These are phyloP conservation scores for Asterella californica DNA, from an alignment of 225 moss, liverwort and hornwort species.

Conservation along the genomic window DNA sequence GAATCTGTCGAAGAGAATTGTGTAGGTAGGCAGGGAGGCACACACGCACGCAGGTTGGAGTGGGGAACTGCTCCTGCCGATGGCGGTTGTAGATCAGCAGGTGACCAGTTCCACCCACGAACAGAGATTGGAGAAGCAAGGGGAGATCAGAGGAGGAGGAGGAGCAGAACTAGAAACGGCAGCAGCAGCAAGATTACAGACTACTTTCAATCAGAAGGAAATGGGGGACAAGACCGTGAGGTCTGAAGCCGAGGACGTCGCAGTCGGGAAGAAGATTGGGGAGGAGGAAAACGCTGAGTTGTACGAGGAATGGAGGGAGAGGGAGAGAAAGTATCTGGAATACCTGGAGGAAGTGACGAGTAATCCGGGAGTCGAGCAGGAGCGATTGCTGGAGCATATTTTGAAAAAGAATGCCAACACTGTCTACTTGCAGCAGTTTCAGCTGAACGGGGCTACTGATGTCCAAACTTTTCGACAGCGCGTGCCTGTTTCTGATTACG, in stretches of 20 bases:
- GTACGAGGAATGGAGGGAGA: slow-evolving; percentile 30
- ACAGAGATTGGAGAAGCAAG: slow-evolving; percentile 7
- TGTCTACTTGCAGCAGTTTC: slow-evolving; percentile 44
- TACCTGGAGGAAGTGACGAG: slow-evolving; percentile 42
- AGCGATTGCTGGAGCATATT: slow-evolving; percentile 43
- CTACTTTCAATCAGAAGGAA: background rate
- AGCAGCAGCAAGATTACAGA: background rate
- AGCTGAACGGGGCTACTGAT: slow-evolving; percentile 52
- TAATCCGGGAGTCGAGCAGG: slow-evolving; percentile 42
- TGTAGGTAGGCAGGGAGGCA: background rate
- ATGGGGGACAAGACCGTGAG: background rate
- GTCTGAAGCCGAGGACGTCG: background rate
- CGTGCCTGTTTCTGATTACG: slow-evolving; percentile 49
- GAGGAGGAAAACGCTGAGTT: slow-evolving; percentile 9
- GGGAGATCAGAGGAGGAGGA: background rate
- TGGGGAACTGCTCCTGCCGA: background rate
- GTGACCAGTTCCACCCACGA: background rate
- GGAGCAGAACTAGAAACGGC: background rate
- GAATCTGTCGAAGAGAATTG: background rate
- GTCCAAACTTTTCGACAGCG: slow-evolving; percentile 47
- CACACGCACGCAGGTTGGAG: background rate
- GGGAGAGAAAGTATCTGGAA: slow-evolving; percentile 28
- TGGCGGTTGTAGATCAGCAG: background rate
- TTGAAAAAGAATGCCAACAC: slow-evolving; percentile 48
- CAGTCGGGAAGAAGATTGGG: background rate